Evolutionary conservation across 148 eudicot species (phyloP).

Genomic region (Tetragonia tetragonoides): DNA sequence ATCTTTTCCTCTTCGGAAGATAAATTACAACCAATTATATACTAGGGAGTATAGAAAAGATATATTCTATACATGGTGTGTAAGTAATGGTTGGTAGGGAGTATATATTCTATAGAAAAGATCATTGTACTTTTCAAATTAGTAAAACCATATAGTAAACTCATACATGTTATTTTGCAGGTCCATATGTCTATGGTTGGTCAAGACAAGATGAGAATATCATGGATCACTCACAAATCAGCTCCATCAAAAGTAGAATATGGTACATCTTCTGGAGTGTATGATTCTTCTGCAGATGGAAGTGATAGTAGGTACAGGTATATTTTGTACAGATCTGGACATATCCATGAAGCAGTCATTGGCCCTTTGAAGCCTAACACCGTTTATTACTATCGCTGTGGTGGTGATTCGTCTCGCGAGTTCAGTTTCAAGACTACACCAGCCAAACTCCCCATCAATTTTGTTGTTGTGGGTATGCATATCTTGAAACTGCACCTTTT

Average conservation of each 20-base stretch:
- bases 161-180: conserved; percentile 25
- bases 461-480: conserved; percentile 50
- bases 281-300: conserved; percentile 39
- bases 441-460: conserved; percentile 52
- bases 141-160: too few relatives aligned
- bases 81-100: too few relatives aligned
- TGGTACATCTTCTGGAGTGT: conserved; percentile 49
- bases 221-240: conserved; percentile 55
- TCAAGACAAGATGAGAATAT: conserved; percentile 55
- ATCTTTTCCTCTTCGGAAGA: too few relatives aligned
- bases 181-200: conserved; percentile 68
- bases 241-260: conserved; percentile 49
- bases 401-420: conserved; percentile 41
- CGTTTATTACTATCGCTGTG: conserved; percentile 53
- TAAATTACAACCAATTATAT: too few relatives aligned
- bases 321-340: conserved; percentile 44
- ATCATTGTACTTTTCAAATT: too few relatives aligned
- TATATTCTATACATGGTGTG: too few relatives aligned
- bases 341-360: conserved; percentile 50
- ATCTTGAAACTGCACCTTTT: background rate
- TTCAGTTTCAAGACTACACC: conserved; percentile 63
- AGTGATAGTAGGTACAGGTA: conserved; percentile 38
- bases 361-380: conserved; percentile 57
- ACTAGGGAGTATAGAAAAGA: too few relatives aligned
- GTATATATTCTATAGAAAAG: too few relatives aligned